Percentiles rank a stretch among this genome's conserved stretches.
These are phyloP conservation scores for Rhizophagus clarus DNA, from an alignment of 192 early-diverging fungal species.

Conservation along the genomic window DNA sequence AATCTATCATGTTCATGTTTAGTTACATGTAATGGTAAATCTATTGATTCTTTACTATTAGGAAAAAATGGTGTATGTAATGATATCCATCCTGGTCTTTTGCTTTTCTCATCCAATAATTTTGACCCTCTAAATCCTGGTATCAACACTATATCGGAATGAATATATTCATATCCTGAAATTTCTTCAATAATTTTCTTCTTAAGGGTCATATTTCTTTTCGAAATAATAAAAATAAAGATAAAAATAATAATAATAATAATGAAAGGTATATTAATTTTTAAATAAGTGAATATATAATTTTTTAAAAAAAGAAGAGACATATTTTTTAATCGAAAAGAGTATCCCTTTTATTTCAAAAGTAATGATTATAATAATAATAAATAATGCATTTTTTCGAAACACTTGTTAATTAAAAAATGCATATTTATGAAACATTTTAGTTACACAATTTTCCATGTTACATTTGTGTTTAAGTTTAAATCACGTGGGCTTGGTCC, in stretches of 20 bases:
- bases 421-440: too few species aligned
- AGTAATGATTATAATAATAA: too few species aligned
- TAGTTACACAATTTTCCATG: too few species aligned
- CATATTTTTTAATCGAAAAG: neutral
- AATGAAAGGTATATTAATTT: neutral
- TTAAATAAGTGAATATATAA: too few species aligned
- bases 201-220: neutral
- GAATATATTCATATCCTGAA: constrained; percentile 5
- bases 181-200: neutral
- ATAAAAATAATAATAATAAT: too few species aligned
- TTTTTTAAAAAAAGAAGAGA: too few species aligned
- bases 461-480: too few species aligned
- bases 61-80: constrained; percentile 10
- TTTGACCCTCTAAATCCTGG: constrained; percentile 22
- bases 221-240: neutral
- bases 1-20: constrained; percentile 13
- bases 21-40: constrained; percentile 17
- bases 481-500: too few species aligned
- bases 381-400: too few species aligned
- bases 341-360: too few species aligned
- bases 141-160: constrained; percentile 18
- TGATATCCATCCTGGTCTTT: neutral
- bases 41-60: constrained; percentile 19
- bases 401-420: too few species aligned
- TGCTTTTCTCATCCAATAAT: neutral